Base-by-base conservation (phyloP, 345 rosid species). In the Gossypioides kirkii region DNA sequence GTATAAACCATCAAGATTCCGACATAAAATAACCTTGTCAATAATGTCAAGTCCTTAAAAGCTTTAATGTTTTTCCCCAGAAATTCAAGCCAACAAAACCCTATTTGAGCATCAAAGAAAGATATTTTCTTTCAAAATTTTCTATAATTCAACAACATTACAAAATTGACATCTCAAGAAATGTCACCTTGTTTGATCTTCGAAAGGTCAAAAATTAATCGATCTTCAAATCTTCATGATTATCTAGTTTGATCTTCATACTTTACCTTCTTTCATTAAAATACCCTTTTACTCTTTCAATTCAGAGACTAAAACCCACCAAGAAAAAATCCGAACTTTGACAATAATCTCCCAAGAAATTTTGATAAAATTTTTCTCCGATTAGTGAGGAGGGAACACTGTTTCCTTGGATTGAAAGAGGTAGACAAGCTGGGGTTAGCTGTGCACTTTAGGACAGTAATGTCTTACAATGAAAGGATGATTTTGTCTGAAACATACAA, bases 301-400 rank as follows among this genome's bases (percentile, higher is more conserved):
- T 18, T 70, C 46, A 68, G 73, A 71, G 56, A 78, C 22, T 61
- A 76, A 79, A 80, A 77, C 84, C 87, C 85, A 76, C 75, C 56
- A 75, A 80, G 77, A 17, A 70, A 77, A 74, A 72, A 4, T 63
- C 77, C 46, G 61, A 79, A 76, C 60, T 20, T 67, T 13, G 6
- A 50, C 8, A 5, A 16, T 14, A 16, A 16, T 50, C 18, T 17
- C 10, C 22, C 55, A 50, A 59, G 72, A 67, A 50, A 69, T 4
- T 28, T 28, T 28, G 36, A 28, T 28, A 64, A 68, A n/a, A 14
- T 69, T 3, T 4, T 32, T 32, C 38, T 32, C 38, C 38, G 69
- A 52, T 38, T 10, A 18, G 77, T 61, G 72, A 36, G 78, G 72
- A 70, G 60, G 8, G 41, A 4, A 52, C 58, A 46, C 38, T 47